A percentile compares a stretch with the other conserved stretches of the same genome.
phyloP scores from a whole-genome alignment of 805 yeast species.

The Candida ascalaphidarum region DNA sequence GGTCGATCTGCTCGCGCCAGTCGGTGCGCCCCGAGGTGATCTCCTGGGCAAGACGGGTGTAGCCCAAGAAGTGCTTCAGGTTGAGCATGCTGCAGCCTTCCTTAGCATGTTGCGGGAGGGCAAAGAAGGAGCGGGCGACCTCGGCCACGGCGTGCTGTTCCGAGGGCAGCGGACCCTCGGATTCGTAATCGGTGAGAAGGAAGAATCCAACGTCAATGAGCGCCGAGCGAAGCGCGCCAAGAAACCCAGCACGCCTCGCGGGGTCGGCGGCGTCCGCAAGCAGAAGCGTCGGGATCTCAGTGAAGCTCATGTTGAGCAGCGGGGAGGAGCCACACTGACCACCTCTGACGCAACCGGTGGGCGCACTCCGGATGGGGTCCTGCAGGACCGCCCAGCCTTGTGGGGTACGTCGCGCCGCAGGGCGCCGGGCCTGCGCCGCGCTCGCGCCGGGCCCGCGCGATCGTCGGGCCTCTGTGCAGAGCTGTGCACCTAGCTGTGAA shows the following conservation, averaged over 20 bases:
- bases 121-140: conserved; percentile 37
- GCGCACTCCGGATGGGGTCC: too few relatives aligned
- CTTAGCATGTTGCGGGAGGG: conserved; percentile 38
- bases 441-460: too few relatives aligned
- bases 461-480: too few relatives aligned
- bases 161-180: conserved; percentile 31
- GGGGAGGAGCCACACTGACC: too few relatives aligned
- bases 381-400: too few relatives aligned
- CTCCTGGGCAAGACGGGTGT: conserved; percentile 48
- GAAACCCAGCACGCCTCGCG: conserved; percentile 31
- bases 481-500: too few relatives aligned
- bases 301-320: conserved; percentile 35
- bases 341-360: too few relatives aligned
- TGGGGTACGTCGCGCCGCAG: too few relatives aligned
- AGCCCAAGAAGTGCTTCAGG: conserved; percentile 54
- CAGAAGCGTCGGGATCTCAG: conserved; percentile 38
- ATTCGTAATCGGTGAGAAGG: conserved; percentile 31
- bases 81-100: conserved; percentile 41
- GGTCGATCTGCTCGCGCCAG: conserved; percentile 55
- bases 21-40: conserved; percentile 46
- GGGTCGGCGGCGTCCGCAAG: conserved; percentile 32
- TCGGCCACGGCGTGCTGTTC: conserved; percentile 27
- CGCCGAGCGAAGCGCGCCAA: conserved; percentile 34
- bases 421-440: too few relatives aligned
- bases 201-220: conserved; percentile 51